Conservation (phyloP, 495 filamentous ascomycete species). For the Aspergillus indologenus region DNA sequence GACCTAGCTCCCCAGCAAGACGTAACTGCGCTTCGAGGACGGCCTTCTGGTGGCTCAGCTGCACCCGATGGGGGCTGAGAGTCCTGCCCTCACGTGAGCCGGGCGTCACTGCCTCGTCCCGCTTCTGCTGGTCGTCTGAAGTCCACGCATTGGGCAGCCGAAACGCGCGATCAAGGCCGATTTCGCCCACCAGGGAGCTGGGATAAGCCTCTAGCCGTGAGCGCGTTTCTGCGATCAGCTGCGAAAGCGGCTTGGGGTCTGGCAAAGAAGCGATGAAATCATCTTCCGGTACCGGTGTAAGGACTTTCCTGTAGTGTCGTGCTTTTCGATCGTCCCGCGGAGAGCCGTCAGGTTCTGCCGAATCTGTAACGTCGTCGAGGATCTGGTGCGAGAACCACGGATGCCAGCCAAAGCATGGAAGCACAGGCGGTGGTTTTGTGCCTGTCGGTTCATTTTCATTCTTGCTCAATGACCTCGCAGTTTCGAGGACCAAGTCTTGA, state of each 20-base stretch:
- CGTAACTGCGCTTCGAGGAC: conserved; percentile 79
- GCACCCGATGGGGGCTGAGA: conserved; percentile 72
- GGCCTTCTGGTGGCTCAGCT: conserved; percentile 71
- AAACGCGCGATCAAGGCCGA: conserved; percentile 85
- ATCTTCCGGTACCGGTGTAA: conserved; percentile 51
- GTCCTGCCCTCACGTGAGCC: conserved; percentile 77
- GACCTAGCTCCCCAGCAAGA: conserved; percentile 75
- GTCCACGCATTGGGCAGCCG: conserved; percentile 69
- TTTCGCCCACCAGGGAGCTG: conserved; percentile 76
- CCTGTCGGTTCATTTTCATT: conserved; percentile 25
- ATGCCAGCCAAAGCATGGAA: conserved; percentile 97
- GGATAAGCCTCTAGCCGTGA: conserved; percentile 60
- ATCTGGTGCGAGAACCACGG: conserved; percentile 97
- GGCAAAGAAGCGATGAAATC: conserved; percentile 71
- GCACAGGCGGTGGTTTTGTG: conserved; percentile 34
- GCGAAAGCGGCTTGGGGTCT: conserved; percentile 64
- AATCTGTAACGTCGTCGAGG: conserved; percentile 56
- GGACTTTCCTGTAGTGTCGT: conserved; percentile 67
- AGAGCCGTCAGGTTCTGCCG: conserved; percentile 2
- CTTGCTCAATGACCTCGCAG: conserved; percentile 51
- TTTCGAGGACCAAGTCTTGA: conserved; percentile 74
- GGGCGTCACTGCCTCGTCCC: conserved; percentile 62
- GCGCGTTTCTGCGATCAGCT: conserved; percentile 63
- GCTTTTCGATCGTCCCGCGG: conserved; percentile 41
- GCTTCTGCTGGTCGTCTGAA: conserved; percentile 45